phyloP scores from a whole-genome alignment of 164 flowering plant genomes.

The Cinnamomum chago region DNA sequence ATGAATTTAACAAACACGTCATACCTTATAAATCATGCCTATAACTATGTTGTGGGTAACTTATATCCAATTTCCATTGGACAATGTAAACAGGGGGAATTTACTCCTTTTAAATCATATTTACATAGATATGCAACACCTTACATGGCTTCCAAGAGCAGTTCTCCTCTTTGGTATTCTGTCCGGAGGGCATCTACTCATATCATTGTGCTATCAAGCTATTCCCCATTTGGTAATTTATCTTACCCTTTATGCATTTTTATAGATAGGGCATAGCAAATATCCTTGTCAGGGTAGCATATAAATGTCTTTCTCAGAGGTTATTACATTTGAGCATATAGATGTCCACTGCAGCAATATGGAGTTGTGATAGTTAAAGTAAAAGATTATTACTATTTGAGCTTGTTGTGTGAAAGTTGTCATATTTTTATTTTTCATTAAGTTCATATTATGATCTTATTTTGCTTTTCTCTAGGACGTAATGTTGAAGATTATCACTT shows the following conservation, averaged over 20 bases:
- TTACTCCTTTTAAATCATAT: slow-evolving; percentile 62
- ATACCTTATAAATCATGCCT: neutral
- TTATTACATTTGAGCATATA: neutral
- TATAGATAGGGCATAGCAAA: neutral
- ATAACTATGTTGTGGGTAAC: neutral
- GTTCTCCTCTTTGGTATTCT: slow-evolving; percentile 90
- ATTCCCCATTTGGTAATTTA: slow-evolving; percentile 87
- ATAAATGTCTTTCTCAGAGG: neutral
- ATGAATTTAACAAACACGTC: neutral
- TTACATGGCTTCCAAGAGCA: slow-evolving; percentile 59
- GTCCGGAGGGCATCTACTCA: slow-evolving; percentile 93
- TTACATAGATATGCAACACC: slow-evolving; percentile 76
- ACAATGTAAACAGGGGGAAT: slow-evolving; percentile 55
- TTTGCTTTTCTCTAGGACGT: too few relatives aligned
- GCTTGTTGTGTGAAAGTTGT: too few relatives aligned
- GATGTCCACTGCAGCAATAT: neutral
- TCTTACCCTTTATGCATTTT: slow-evolving; percentile 5
- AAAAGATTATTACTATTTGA: too few relatives aligned
- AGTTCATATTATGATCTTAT: too few relatives aligned
- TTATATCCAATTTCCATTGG: neutral
- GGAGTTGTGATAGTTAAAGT: too few relatives aligned
- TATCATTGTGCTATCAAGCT: slow-evolving; percentile 88
- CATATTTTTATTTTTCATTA: too few relatives aligned
- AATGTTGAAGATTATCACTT: too few relatives aligned
- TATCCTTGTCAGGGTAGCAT: neutral